Evolutionary conservation across 169 alveolate genomes (phyloP), one percentile per base, ranked within the genome.

Genomic region (Plasmodium billcollinsi): DNA sequence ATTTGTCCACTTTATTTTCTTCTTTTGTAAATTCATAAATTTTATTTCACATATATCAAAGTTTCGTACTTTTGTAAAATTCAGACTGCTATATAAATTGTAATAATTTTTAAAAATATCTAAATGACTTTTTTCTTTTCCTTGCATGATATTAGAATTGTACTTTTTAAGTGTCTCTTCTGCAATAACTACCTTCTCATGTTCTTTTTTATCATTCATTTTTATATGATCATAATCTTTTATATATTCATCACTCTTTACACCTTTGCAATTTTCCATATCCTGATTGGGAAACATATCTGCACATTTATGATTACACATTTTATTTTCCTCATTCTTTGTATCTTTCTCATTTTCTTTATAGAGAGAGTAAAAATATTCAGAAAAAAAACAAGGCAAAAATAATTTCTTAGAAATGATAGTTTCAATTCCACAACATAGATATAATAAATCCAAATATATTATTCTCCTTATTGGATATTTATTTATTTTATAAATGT

Each of bases 331-430:
- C 9, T 43, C 29, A 49, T 33, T 49, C 67, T 1, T 43, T 7
- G 58, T 14, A 1, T 58, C 15, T 56, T 69, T 7, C 58, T 80
- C 74, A 67, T 80, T 80, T 69, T 54, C 65, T 15, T 80, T 80
- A 69, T 62, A 49, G 33, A 80, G 21, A 54, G 59, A 59, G 58
- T 80, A 80, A 80, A 80, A 80, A 69, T 80, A 80, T 20, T 80
- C 85, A 12, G 90, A 80, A 80, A 80, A 80, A n/a, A 80, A 80
- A 61, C 90, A 80, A 11, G 90, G 90, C 14, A 80, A 80, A 80
- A 69, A 80, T 8, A 80, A 62, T 58, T 80, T 29, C 15, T 69
- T 11, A 1, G 90, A 80, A 39, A 80, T 80, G 33, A 80, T 61
- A 20, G 90, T 80, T 61, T 80, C 90, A 61, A 80, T 67, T 43